These are phyloP conservation scores for Phaffomyces antillensis DNA, from an alignment of 805 yeast genomes.

Conservation along the genomic window DNA sequence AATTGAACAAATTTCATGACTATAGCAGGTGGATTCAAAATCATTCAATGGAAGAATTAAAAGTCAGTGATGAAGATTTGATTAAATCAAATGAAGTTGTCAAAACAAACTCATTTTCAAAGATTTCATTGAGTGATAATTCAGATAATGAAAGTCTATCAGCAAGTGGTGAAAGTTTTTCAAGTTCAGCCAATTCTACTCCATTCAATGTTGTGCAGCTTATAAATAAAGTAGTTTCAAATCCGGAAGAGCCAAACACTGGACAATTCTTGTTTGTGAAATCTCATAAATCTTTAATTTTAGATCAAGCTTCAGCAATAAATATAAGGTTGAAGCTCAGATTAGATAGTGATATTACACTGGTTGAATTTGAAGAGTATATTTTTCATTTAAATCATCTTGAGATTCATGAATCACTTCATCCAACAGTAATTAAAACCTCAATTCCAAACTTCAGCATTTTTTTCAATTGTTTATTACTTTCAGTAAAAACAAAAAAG, in stretches of 20 bases:
- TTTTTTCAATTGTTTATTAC: slow-evolving; percentile 6
- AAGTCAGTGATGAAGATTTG: slow-evolving; percentile 16
- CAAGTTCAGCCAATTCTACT: background rate
- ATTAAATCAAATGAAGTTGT: background rate
- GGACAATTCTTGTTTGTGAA: slow-evolving; percentile 6
- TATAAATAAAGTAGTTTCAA: slow-evolving; percentile 8
- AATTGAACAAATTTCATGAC: slow-evolving; percentile 13
- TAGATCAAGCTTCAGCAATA: background rate
- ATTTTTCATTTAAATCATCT: slow-evolving; percentile 6
- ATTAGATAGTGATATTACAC: slow-evolving; percentile 4
- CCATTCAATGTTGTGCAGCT: slow-evolving; percentile 5
- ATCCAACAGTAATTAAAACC: too few species aligned
- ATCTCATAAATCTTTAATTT: slow-evolving; percentile 7
- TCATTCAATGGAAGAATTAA: slow-evolving; percentile 13
- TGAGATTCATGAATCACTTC: background rate
- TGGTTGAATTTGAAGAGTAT: slow-evolving; percentile 6
- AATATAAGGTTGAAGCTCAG: background rate
- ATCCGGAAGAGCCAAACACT: background rate
- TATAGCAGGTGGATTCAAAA: slow-evolving; percentile 12
- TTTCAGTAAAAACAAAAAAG: slow-evolving; percentile 6
- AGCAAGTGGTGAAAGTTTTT: background rate
- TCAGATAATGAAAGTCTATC: background rate
- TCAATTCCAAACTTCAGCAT: slow-evolving; percentile 1
- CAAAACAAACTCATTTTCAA: background rate
- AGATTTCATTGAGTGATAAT: background rate